phyloP scores from a whole-genome alignment of 1,139 yeast genomes.

The Diutina neorugosa region DNA sequence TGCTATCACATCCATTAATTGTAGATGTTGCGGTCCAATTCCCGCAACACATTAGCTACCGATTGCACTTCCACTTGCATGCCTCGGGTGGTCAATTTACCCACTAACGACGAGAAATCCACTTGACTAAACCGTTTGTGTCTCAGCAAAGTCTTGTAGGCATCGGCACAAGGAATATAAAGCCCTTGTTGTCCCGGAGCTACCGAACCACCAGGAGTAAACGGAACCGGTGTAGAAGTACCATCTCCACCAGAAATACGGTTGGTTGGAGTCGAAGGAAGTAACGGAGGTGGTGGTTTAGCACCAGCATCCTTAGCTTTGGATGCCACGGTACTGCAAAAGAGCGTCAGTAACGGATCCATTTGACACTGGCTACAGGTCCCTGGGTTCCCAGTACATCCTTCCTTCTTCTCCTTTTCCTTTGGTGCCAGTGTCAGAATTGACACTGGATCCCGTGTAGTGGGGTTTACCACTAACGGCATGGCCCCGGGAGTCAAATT shows the following conservation, averaged over 20 bases:
- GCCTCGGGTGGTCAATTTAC: conserved; percentile 67
- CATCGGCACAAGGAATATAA: conserved; percentile 80
- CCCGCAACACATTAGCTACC: conserved; percentile 72
- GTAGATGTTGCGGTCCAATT: conserved; percentile 59
- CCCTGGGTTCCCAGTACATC: conserved; percentile 86
- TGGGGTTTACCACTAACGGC: conserved; percentile 18
- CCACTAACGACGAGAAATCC: conserved; percentile 64
- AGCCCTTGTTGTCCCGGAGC: conserved; percentile 22
- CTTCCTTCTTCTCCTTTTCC: conserved; percentile 14
- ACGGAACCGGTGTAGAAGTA: conserved; percentile 15
- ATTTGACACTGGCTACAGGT: conserved; percentile 73
- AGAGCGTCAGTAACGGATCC: conserved; percentile 82
- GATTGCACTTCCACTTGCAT: conserved; percentile 84
- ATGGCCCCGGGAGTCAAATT: conserved; percentile 32
- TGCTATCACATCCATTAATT: conserved; percentile 14
- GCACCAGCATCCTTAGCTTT: background rate
- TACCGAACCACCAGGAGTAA: conserved; percentile 12
- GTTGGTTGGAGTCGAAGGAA: background rate
- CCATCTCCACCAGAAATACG: background rate
- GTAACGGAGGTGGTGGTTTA: background rate
- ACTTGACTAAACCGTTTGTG: conserved; percentile 65
- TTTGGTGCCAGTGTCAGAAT: background rate
- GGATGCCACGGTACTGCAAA: conserved; percentile 67
- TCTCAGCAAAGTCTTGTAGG: conserved; percentile 71
- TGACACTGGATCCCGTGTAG: background rate